Evolutionary conservation across 805 yeast genomes (phyloP), one percentile per base, ranked within the genome.

Genomic region (Myxozyma udenii): DNA sequence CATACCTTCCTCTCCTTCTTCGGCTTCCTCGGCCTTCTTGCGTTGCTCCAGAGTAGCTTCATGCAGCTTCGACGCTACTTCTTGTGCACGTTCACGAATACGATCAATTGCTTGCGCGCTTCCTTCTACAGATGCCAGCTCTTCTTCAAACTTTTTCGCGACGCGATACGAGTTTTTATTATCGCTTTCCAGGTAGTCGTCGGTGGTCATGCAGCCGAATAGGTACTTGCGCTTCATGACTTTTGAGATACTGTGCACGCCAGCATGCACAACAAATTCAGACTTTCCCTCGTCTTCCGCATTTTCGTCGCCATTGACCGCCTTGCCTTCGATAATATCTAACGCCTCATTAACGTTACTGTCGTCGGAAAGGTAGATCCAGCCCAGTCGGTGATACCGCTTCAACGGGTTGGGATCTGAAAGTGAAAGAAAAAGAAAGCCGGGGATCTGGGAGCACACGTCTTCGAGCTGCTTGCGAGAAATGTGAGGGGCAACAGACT

Each of bases 321-420:
- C 24, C 19, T 50, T 47, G 11, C 53, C 59, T 33, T 56, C 60
- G 14, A 56, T 44, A 35, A 24, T n/a, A 19, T 50, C 48, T n/a
- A 55, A 30, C 6, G 43, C 55, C 14, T 37, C 36, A 4, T 46
- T 45, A 21, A 51, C 21, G 36, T 55, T 55, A 18, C 38, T 40
- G 12, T 49, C 58, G 6, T 28, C 33, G 14, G 53, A 32, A 14
- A 56, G 41, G 37, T 50, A 36, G 16, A 55, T 41, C 60, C 60
- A 56, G 12, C 55, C 60, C 14, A 56, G 40, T 16, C 59, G 22
- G 38, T 46, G 47, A 46, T 37, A 55, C 16, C 42, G 44, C 26
- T 54, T 55, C 4, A 28, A 18, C 6, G 51, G 58, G 23, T 56
- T 56, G 22, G 60, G 60, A 39, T 55, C 57, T 16, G 60, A 54